Evolutionary conservation across 2,329 filamentous ascomycete species (phyloP), one percentile per base, ranked within the genome.

Genomic region (Verticillium nubilum): DNA sequence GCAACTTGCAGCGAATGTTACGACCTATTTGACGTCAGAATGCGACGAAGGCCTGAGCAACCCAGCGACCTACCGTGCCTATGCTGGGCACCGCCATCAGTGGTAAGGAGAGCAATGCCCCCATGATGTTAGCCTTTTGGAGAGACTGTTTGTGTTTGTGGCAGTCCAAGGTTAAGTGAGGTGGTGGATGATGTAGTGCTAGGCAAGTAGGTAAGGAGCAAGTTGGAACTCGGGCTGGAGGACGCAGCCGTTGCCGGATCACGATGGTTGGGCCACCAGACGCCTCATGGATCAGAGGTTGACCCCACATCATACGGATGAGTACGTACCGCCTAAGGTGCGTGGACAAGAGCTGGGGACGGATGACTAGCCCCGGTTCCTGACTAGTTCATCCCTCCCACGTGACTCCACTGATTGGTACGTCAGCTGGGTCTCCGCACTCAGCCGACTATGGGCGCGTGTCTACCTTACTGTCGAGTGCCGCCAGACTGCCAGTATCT

Each of bases 61-160:
- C 12, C n/a, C n/a, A 52, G 59, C 57, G 56, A 82, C 89, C 64
- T 87, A 98, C 92, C 58, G 92, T 92, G 74, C 91, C 86, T 66
- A 91, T 78, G 78, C 92, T 92, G 64, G 95, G 95, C 66, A 99
- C 75, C 66, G 91, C 93, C 76, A 99, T 79, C 64, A 99, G 81
- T 67, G 95, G 95, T 63, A 99, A 75, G 63, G 94, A 97, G 59
- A 99, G 83, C 69, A 96, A 79, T 67, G 92, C 94, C 70, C 95
- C 95, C 95, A 99, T 99, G 57, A 60, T 67, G 59, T 59, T 5
- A 15, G 25, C 3, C 15, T 37, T 3, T 17, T 37, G n/a, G 33
- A 5, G 2, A 37, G 12, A 4, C 33, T 5, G 33, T 17, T 17
- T 17, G n/a, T n/a, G 29, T 31, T 31, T 47, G n/a, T 47, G 19